Evolutionary conservation across 202 grass and related monocot genomes (phyloP), one percentile per base, ranked within the genome.

Genomic region (Carex sylvatica): DNA sequence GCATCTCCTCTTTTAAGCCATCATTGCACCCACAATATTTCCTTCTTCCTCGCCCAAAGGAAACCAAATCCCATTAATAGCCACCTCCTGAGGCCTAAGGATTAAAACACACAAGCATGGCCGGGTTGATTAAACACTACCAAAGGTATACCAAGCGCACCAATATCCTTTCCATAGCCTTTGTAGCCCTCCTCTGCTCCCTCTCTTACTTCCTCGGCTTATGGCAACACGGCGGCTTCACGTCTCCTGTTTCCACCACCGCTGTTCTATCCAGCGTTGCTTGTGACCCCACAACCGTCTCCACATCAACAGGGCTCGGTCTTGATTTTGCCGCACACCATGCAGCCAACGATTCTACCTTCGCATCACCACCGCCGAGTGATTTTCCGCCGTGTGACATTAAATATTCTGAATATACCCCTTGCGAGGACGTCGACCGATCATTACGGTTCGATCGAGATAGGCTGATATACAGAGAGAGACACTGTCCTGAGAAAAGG

Each of bases 321-420:
- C 91, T 95, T 83, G 94, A 95, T 72, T 53, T 70, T 6, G 85
- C 89, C 56, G 89, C 91, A 80, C 95, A 98, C 76, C 70, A 88
- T 9, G 89, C 91, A 13, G 92, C 94, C 14, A 88, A 54, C 5
- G 33, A 73, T 58, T 84, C 86, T 12, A 30, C 16, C n/a, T 78
- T 70, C 1, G 79, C 72, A 24, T 46, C 79, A 22, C 82, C 86
- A 2, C 42, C 78, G 4, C 73, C 5, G 3, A 87, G 86, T 33
- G 19, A 9, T 24, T 91, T 91, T 67, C 84, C 84, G 18, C 53
- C 84, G 0, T 98, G 95, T 87, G 80, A 87, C 49, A 70, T 87
- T 69, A 88, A 90, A 84, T 91, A 87, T 85, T 93, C 89, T 4
- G 95, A 98, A 88, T 91, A 98, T 89, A 98, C 95, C 3, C 95